Conservation (phyloP, 2,329 filamentous ascomycete genomes). For the Penicillium sp. region DNA sequence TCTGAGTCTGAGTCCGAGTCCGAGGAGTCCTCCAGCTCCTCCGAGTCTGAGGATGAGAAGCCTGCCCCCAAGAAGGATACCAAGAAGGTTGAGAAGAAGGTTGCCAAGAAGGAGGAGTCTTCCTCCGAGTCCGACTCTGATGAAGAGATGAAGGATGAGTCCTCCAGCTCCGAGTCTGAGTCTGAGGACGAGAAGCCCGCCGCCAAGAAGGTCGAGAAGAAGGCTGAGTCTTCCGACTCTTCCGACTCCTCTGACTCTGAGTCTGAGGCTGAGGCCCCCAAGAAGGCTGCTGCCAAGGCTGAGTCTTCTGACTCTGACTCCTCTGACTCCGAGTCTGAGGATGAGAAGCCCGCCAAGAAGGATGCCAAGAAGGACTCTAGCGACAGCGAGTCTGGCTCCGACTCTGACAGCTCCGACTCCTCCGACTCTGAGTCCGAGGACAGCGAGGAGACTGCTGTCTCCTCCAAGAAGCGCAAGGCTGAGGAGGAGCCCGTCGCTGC, state of each 20-base stretch:
- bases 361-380: slow-evolving; percentile 29
- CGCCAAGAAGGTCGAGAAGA: slow-evolving; percentile 29
- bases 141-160: slow-evolving; percentile 36
- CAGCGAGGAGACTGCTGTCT: slow-evolving; percentile 32
- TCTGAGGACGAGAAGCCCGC: slow-evolving; percentile 37
- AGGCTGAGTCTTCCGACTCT: slow-evolving; percentile 26
- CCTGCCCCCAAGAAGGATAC: slow-evolving; percentile 26
- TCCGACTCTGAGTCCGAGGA: slow-evolving; percentile 31
- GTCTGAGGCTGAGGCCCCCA: slow-evolving; percentile 36
- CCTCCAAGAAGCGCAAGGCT: slow-evolving; percentile 51
- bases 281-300: slow-evolving; percentile 28
- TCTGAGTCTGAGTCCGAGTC: slow-evolving; percentile 24
- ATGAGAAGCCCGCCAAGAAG: slow-evolving; percentile 26
- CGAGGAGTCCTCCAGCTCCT: slow-evolving; percentile 32
- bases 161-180: slow-evolving; percentile 23
- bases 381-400: slow-evolving; percentile 34
- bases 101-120: slow-evolving; percentile 28
- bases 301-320: slow-evolving; percentile 30
- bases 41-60: slow-evolving; percentile 35
- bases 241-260: slow-evolving; percentile 29
- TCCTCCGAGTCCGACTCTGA: slow-evolving; percentile 34
- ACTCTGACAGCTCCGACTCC: slow-evolving; percentile 26
- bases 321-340: slow-evolving; percentile 29
- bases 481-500: slow-evolving; percentile 42
- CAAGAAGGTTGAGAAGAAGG: slow-evolving; percentile 28